These are phyloP conservation scores for Glycine soja DNA, from an alignment of 306 rosid species.

Conservation along the genomic window DNA sequence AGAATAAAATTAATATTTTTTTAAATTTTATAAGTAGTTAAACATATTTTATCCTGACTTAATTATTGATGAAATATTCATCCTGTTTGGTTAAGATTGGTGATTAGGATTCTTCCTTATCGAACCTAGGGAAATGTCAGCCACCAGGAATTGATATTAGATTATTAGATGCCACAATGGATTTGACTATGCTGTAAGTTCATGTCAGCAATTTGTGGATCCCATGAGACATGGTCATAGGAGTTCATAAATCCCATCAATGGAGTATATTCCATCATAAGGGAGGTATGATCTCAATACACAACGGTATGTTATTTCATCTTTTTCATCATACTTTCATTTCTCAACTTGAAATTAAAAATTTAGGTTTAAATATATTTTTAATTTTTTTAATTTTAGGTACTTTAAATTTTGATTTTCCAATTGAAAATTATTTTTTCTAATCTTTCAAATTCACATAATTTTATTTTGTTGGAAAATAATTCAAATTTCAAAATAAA, in stretches of 20 bases:
- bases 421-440: too few relatives aligned
- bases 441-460: too few relatives aligned
- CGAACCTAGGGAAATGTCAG: slow-evolving; percentile 57
- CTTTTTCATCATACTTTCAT: background rate
- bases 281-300: background rate
- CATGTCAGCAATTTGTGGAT: slow-evolving; percentile 41
- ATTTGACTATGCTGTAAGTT: background rate
- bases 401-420: too few relatives aligned
- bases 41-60: too few relatives aligned
- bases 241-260: background rate
- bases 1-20: too few relatives aligned
- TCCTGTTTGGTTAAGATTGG: slow-evolving; percentile 52
- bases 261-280: background rate
- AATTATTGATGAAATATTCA: slow-evolving; percentile 52
- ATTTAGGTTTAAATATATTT: too few relatives aligned
- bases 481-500: too few relatives aligned
- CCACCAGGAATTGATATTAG: slow-evolving; percentile 45
- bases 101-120: slow-evolving; percentile 62
- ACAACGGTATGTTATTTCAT: background rate
- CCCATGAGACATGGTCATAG: slow-evolving; percentile 33
- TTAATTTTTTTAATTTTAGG: too few relatives aligned
- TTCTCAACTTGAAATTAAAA: background rate
- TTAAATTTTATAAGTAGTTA: too few relatives aligned
- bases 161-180: slow-evolving; percentile 37
- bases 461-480: too few relatives aligned